Conservation (phyloP, 2,329 filamentous ascomycete species). For the Ophiostoma australiae region DNA sequence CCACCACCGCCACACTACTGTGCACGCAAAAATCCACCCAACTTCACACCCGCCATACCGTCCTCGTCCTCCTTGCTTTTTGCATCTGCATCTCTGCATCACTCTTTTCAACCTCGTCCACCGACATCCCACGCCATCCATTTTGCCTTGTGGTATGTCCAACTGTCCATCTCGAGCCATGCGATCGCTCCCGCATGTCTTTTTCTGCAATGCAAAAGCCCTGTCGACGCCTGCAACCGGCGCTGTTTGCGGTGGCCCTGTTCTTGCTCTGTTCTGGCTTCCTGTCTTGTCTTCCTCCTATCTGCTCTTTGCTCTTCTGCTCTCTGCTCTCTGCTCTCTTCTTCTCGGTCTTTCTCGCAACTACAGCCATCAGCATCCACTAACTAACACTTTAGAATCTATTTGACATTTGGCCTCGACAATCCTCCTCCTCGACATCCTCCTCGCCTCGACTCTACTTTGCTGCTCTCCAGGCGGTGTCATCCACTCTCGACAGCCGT, state of each 20-base stretch:
- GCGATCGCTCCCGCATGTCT: conserved; percentile 23
- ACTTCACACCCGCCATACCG: neutral
- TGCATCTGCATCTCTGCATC: conserved; percentile 8
- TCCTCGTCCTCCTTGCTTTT: neutral
- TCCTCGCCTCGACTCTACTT: conserved; percentile 18
- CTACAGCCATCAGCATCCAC: neutral
- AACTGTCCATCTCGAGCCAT: conserved; percentile 19
- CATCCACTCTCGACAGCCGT: conserved; percentile 13
- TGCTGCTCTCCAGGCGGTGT: conserved; percentile 19
- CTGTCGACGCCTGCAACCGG: conserved; percentile 7
- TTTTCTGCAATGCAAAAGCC: conserved; percentile 21
- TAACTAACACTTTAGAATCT: neutral
- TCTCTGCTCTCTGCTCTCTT: conserved; percentile 8
- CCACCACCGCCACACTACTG: conserved; percentile 4
- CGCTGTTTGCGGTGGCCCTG: conserved; percentile 15
- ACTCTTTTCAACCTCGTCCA: conserved; percentile 14
- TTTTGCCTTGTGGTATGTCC: conserved; percentile 27
- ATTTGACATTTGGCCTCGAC: neutral
- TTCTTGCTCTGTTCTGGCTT: neutral
- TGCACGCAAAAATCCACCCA: conserved; percentile 7
- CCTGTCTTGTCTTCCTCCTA: neutral
- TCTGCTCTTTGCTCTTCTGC: neutral
- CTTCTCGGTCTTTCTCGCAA: neutral
- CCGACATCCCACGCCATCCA: conserved; percentile 20
- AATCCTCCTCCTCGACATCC: conserved; percentile 9